Evolutionary conservation across 176 grass and related monocot species (phyloP).

Genomic region (Canna indica): DNA sequence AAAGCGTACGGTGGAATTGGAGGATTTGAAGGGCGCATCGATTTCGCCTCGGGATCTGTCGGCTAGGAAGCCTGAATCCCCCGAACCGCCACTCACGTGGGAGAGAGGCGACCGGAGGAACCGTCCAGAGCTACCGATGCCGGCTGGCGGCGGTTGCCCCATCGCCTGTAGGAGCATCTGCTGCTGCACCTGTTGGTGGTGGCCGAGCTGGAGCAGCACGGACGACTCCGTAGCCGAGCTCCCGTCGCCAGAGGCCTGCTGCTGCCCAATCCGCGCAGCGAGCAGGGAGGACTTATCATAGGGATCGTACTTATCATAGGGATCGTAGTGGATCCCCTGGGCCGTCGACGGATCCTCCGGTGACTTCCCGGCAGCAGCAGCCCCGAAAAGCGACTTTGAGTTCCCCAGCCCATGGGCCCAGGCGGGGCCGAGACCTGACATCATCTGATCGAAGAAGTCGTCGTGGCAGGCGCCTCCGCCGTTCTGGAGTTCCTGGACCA

Average conservation of each 20-base stretch:
- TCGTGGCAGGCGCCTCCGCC: conserved; percentile 27
- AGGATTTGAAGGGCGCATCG: conserved; percentile 72
- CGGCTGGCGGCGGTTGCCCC: conserved; percentile 16
- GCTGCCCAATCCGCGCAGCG: conserved; percentile 43
- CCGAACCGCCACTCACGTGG: conserved; percentile 25
- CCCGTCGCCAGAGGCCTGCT: conserved; percentile 49
- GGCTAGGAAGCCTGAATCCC: background rate
- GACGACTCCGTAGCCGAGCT: conserved; percentile 27
- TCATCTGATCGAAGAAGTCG: conserved; percentile 95
- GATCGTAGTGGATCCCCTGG: conserved; percentile 3
- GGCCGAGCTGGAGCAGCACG: conserved; percentile 46
- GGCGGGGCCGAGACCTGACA: conserved; percentile 47
- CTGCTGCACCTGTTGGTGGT: conserved; percentile 18
- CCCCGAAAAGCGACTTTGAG: conserved; percentile 54
- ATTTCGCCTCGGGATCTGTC: conserved; percentile 35
- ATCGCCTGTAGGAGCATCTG: conserved; percentile 35
- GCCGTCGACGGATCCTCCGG: conserved; percentile 15
- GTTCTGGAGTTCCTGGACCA: conserved; percentile 18
- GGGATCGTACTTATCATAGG: conserved; percentile 39
- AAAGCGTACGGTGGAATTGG: conserved; percentile 43
- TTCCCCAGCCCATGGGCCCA: conserved; percentile 58
- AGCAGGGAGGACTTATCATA: conserved; percentile 64
- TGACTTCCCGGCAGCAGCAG: conserved; percentile 7
- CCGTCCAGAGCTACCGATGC: background rate
- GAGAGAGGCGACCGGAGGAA: conserved; percentile 7